Base-by-base conservation (phyloP, 805 yeast species). In the Ogataea wickerhamii region DNA sequence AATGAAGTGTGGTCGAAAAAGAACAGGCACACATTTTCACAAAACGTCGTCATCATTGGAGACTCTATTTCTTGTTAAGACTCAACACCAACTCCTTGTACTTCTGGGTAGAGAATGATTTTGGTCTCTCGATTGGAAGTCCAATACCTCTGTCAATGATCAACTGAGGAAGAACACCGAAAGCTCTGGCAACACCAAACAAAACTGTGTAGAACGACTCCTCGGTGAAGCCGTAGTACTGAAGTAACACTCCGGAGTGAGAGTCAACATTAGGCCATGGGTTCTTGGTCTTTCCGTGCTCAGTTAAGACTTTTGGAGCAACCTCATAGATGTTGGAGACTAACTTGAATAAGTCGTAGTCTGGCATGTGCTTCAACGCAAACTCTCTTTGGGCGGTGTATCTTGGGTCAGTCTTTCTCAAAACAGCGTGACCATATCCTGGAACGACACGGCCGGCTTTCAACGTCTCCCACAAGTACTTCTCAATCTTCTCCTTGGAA, bases 251-350 rank as follows among this genome's bases (percentile, higher is more conserved):
- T 69, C 94, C 94, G 35, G 91, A 82, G 69, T 82, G 87, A 38
- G 93, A 82, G 68, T 84, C 94, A 50, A 84, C 94, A 62, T 84
- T 84, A 67, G 94, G 93, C 88, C 88, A 84, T 68, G 93, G 93
- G 78, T 84, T 84, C 78, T 84, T 83, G 60, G 91, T 84, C 78
- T 85, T 85, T 65, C 91, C 93, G 66, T 84, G 91, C 68, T 81
- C 72, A 53, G 84, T 79, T 53, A 84, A 74, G 36, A 84, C 91
- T 51, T 65, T 74, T 66, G 93, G 93, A 47, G 93, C 93, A 55
- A 84, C 85, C 66, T 83, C 82, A 67, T 81, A 82, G 58, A 84
- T 80, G 60, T 76, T 74, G 41, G 85, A 76, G 30, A 85, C 93
- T 43, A 85, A 73, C 70, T 80, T 78, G 78, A 84, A 85, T 63